These are phyloP conservation scores for Leucosporidium yakuticum DNA, from an alignment of 768 basidiomycete species.

Conservation along the genomic window DNA sequence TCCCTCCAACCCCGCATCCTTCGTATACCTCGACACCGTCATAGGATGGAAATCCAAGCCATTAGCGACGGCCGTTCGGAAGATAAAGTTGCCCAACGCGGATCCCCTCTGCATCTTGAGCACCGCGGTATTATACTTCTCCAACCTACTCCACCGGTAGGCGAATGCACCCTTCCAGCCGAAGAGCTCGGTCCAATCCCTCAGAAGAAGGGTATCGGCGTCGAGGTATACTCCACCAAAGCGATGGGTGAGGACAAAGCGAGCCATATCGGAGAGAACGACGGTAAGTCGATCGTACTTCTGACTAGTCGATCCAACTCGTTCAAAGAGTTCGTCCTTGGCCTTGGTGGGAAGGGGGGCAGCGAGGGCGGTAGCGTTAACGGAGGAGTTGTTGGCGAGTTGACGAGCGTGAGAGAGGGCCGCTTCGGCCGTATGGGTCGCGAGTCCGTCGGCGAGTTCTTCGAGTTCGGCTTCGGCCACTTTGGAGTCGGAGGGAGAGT, in stretches of 20 bases:
- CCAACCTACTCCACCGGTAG: conserved; percentile 87
- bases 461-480: too few species aligned
- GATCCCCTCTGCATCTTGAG: conserved; percentile 90
- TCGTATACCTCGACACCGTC: conserved; percentile 83
- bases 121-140: conserved; percentile 94
- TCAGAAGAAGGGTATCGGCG: conserved; percentile 87
- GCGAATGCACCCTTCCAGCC: conserved; percentile 95
- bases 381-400: neutral
- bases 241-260: conserved; percentile 90
- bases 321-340: conserved; percentile 43
- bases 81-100: conserved; percentile 85
- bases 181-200: conserved; percentile 99
- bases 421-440: too few species aligned
- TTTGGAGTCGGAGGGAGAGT: too few species aligned
- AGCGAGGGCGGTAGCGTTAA: neutral
- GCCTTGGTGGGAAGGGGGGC: neutral
- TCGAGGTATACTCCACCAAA: conserved; percentile 96
- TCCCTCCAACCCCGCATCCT: conserved; percentile 77
- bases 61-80: conserved; percentile 89
- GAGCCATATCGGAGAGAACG: conserved; percentile 91
- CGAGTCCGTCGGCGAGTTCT: neutral
- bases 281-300: conserved; percentile 88
- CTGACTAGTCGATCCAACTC: conserved; percentile 75
- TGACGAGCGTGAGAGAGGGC: too few species aligned
- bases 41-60: conserved; percentile 94